Evolutionary conservation across 2,329 filamentous ascomycete species (phyloP).

Genomic region (Colletotrichum sublineola): DNA sequence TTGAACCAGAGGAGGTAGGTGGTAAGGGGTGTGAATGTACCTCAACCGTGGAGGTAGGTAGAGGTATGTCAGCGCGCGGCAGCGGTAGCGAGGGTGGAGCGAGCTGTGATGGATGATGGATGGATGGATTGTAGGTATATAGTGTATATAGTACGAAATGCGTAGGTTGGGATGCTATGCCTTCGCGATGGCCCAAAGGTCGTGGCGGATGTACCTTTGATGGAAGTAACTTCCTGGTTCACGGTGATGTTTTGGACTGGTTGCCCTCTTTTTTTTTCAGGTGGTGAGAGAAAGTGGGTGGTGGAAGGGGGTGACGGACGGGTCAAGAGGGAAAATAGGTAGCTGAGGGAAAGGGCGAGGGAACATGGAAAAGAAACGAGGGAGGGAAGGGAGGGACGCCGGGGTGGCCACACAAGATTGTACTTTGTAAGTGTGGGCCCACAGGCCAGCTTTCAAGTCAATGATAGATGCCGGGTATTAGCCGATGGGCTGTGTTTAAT

Average conservation of each 20-base stretch:
- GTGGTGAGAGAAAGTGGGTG: constrained; percentile 41
- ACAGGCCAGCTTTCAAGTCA: constrained; percentile 4
- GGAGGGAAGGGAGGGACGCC: background rate
- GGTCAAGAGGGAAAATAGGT: constrained; percentile 36
- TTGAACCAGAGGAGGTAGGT: background rate
- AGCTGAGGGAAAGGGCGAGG: constrained; percentile 35
- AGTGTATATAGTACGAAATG: background rate
- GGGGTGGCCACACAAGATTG: constrained; percentile 12
- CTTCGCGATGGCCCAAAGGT: constrained; percentile 36
- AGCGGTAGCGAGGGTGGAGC: constrained; percentile 20
- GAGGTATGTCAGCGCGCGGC: background rate
- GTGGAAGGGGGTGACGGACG: constrained; percentile 31
- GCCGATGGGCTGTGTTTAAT: background rate
- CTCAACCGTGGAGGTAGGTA: background rate
- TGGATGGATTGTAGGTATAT: background rate
- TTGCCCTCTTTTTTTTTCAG: constrained; percentile 48
- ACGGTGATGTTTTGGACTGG: constrained; percentile 56
- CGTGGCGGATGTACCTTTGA: constrained; percentile 52
- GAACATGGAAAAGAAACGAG: constrained; percentile 42
- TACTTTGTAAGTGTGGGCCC: background rate
- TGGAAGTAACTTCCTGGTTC: constrained; percentile 57
- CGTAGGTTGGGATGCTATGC: constrained; percentile 32
- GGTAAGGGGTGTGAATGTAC: constrained; percentile 1
- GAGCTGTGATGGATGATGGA: constrained; percentile 21
- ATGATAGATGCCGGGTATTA: constrained; percentile 1